Percentiles rank a stretch among this genome's conserved stretches.
phyloP scores from a whole-genome alignment of 2,329 filamentous ascomycete genomes.

The Dissoconium aciculare region DNA sequence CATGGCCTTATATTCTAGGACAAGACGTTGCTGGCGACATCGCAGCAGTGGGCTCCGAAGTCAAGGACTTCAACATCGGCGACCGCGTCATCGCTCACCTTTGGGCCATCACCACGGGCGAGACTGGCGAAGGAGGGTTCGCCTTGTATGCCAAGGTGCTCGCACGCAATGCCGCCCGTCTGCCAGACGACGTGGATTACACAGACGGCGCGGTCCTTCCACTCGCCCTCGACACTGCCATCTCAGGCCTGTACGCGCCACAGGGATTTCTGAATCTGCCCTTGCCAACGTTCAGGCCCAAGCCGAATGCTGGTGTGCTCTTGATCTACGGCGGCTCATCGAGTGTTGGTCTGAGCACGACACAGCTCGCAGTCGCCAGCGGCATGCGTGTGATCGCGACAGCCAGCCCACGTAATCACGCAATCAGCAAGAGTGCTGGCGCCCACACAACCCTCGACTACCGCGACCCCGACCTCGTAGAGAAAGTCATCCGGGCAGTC shows the following conservation, averaged over 20 bases:
- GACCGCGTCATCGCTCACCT: too few relatives aligned
- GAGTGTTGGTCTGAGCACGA: conserved; percentile 22
- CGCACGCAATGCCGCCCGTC: conserved; percentile 22
- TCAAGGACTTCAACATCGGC: conserved; percentile 23
- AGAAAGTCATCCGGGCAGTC: conserved; percentile 26
- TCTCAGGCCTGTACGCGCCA: conserved; percentile 29
- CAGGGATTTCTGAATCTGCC: conserved; percentile 26
- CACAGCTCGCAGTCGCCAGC: conserved; percentile 25
- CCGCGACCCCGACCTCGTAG: conserved; percentile 17
- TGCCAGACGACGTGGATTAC: conserved; percentile 27
- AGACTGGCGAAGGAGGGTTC: conserved; percentile 18
- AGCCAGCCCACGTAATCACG: conserved; percentile 22
- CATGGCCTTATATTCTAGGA: conserved; percentile 25
- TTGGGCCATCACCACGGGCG: conserved; percentile 12
- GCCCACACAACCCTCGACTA: conserved; percentile 24
- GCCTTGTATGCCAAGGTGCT: conserved; percentile 23
- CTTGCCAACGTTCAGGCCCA: conserved; percentile 25
- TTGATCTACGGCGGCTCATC: conserved; percentile 26
- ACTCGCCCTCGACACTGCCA: conserved; percentile 31
- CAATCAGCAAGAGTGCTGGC: conserved; percentile 19
- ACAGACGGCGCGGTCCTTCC: conserved; percentile 29
- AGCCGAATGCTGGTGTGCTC: conserved; percentile 23
- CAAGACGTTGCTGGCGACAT: conserved; percentile 26
- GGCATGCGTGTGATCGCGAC: conserved; percentile 24
- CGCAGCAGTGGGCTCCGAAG: conserved; percentile 22